A percentile compares a stretch with the other conserved stretches of the same genome.
phyloP scores from a whole-genome alignment of 257 asterid species.

The Catharanthus roseus region DNA sequence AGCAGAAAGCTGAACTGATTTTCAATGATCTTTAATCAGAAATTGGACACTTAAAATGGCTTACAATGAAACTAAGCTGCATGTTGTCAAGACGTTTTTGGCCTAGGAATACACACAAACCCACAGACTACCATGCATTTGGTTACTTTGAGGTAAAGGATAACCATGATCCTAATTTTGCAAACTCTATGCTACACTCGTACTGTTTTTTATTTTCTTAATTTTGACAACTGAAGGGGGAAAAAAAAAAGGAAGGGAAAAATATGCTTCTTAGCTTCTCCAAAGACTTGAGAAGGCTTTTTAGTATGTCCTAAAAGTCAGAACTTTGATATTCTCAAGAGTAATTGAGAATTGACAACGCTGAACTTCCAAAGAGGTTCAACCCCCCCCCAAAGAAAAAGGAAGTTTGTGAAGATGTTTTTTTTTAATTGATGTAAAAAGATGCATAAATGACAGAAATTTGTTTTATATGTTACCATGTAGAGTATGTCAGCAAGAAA shows the following conservation, averaged over 20 bases:
- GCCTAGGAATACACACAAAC: too few relatives aligned
- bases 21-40: neutral
- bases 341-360: neutral
- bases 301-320: neutral
- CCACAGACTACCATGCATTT: neutral
- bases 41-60: neutral
- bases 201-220: too few relatives aligned
- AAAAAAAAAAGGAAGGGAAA: too few relatives aligned
- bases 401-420: too few relatives aligned
- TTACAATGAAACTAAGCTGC: neutral
- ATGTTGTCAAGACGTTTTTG: neutral
- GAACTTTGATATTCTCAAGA: neutral
- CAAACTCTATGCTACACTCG: too few relatives aligned
- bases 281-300: neutral
- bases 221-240: neutral
- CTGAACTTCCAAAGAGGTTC: neutral
- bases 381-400: too few relatives aligned
- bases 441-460: neutral
- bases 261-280: neutral
- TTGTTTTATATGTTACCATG: slow-evolving; percentile 5
- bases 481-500: slow-evolving; percentile 79
- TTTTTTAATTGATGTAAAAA: too few relatives aligned
- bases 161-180: neutral
- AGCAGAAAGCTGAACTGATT: neutral
- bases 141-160: too few relatives aligned